Base-by-base conservation (phyloP, 129 eudicot genomes). In the Chrysanthemum makinoi region DNA sequence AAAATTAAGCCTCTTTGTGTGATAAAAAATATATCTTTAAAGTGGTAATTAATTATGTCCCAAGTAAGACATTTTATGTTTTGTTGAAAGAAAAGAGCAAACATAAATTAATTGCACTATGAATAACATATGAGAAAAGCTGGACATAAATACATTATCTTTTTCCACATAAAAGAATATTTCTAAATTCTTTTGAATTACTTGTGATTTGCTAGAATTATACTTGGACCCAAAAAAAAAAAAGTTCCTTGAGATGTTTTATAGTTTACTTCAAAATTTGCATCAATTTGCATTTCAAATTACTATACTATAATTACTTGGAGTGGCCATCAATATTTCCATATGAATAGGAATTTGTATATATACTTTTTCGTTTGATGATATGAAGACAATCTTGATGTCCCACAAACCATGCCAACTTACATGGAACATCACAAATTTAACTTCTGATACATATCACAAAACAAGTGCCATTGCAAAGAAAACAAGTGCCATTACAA, bases 401-500 rank as follows among this genome's bases (percentile, higher is more conserved):
- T 39, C 57, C 80, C 81, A 69, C 57, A 77, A 77, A 77, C 39
- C 49, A 69, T 62, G 81, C 59, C 76, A 39, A 26, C 16, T 18
- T 51, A 39, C 24, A 61, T 39, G 81, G 71, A 62, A 44, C 81
- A 69, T 69, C 81, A 69, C 81, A 69, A 61, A 66, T 55, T 77
- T 70, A 9, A 18, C 72, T 39, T 39, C 46, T 39, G 46, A 28
- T 44, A 65, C 73, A 75, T 66, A 65, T 74, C 68, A 56, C 28
- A 75, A 75, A 67, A 66, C 68, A 66, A 12, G 49, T 58, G 66
- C 33, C 66, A 49, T 51, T 68, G 1, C 46, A 39, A 7, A 5
- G 17, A 19, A 49, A 17, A 58, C 59, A 66, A 12, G 49, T 58
- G 66, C 33, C 66, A 49, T 51, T 68, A 7, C 46, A 39, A 7